phyloP scores from a whole-genome alignment of 2,329 filamentous ascomycete species.

The Bretziella fagacearum region DNA sequence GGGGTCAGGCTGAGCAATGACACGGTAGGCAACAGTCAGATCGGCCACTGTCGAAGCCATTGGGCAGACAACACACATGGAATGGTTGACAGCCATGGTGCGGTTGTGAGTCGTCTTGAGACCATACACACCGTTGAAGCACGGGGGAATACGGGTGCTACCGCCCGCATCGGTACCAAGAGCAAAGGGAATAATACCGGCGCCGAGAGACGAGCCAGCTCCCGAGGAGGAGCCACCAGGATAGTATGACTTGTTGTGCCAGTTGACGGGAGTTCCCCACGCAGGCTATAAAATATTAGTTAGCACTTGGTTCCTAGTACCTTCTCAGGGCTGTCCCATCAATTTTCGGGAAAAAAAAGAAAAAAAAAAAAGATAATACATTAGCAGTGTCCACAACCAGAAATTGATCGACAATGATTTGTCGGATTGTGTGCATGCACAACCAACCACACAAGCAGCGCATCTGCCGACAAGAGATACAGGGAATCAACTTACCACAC shows the following conservation, averaged over 20 bases:
- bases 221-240: constrained; percentile 69
- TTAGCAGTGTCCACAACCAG: background rate
- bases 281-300: constrained; percentile 26
- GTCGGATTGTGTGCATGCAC: background rate
- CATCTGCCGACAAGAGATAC: background rate
- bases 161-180: constrained; percentile 64
- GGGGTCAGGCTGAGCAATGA: constrained; percentile 59
- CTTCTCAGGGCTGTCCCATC: too few relatives aligned
- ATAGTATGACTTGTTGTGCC: constrained; percentile 60
- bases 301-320: too few relatives aligned
- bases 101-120: constrained; percentile 65
- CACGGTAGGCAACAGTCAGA: constrained; percentile 63
- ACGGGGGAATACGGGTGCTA: constrained; percentile 54
- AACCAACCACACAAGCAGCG: too few relatives aligned
- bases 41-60: constrained; percentile 62
- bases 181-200: constrained; percentile 57
- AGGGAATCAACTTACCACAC: constrained; percentile 32
- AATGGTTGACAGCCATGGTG: constrained; percentile 37
- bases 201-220: constrained; percentile 50
- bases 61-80: constrained; percentile 51
- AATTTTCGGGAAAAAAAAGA: too few relatives aligned
- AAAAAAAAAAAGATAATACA: background rate
- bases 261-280: constrained; percentile 61
- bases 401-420: background rate
- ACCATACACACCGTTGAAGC: constrained; percentile 66